A percentile compares a stretch with the other conserved stretches of the same genome.
Conservation (phyloP, 768 basidiomycete species). For the Leccinellum rugosiceps region DNA sequence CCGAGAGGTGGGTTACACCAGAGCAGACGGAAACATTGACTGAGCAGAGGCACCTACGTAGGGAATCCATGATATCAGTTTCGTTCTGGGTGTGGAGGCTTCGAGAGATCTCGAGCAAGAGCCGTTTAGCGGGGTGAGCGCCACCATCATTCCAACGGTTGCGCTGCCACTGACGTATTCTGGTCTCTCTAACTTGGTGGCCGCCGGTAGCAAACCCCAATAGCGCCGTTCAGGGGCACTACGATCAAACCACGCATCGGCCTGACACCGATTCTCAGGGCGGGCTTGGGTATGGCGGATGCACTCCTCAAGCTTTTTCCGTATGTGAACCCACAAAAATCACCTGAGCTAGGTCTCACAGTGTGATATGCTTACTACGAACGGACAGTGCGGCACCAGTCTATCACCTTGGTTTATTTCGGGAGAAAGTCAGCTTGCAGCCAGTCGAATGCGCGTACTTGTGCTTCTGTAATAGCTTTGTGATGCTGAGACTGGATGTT, state of each 20-base stretch:
- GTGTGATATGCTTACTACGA: background rate
- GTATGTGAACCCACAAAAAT: slow-evolving; percentile 38
- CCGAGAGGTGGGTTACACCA: slow-evolving; percentile 54
- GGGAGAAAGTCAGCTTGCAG: slow-evolving; percentile 83
- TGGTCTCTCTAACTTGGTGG: background rate
- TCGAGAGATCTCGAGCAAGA: slow-evolving; percentile 63
- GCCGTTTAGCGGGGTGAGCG: slow-evolving; percentile 60
- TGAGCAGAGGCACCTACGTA: slow-evolving; percentile 27
- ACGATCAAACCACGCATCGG: slow-evolving; percentile 76
- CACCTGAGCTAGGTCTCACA: background rate
- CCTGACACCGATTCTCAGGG: slow-evolving; percentile 87
- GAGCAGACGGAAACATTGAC: background rate
- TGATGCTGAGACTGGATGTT: background rate
- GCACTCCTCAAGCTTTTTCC: slow-evolving; percentile 84
- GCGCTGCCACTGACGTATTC: background rate
- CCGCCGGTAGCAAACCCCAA: slow-evolving; percentile 62
- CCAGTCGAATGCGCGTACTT: slow-evolving; percentile 80
- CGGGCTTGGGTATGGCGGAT: slow-evolving; percentile 92
- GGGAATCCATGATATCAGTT: slow-evolving; percentile 73
- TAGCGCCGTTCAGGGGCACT: slow-evolving; percentile 76
- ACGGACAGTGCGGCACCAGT: slow-evolving; percentile 66
- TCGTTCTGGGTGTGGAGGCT: slow-evolving; percentile 83
- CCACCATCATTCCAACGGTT: background rate
- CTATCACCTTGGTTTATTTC: slow-evolving; percentile 86
- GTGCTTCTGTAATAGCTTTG: background rate